Percentiles rank a stretch among this genome's conserved stretches.
phyloP scores from a whole-genome alignment of 2,329 filamentous ascomycete genomes.

The Beauveria sp. region DNA sequence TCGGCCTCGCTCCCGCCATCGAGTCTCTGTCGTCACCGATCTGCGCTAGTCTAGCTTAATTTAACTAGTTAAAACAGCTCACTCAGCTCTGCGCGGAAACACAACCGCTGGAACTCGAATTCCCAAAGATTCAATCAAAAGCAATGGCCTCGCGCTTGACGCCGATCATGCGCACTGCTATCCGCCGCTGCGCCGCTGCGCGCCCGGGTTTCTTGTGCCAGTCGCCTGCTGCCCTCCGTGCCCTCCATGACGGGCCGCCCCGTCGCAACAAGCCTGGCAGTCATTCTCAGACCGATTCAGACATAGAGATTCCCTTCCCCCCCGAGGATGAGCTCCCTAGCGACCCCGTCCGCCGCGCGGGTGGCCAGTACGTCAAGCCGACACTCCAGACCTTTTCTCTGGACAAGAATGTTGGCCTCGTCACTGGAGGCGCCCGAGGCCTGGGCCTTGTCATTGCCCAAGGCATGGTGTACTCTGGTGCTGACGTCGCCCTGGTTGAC shows the following conservation, averaged over 20 bases:
- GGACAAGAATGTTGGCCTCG: conserved; percentile 72
- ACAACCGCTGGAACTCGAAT: neutral
- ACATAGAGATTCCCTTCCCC: conserved; percentile 71
- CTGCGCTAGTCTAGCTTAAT: neutral
- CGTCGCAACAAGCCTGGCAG: conserved; percentile 46
- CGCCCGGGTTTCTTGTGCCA: conserved; percentile 13
- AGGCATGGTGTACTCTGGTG: conserved; percentile 79
- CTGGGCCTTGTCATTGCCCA: conserved; percentile 89
- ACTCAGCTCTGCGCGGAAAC: neutral
- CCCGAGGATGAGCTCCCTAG: conserved; percentile 65
- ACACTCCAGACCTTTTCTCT: conserved; percentile 82
- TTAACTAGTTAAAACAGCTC: no score
- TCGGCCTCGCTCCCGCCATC: neutral
- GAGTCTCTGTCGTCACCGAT: neutral
- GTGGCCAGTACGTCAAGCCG: conserved; percentile 74
- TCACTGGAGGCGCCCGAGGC: conserved; percentile 86
- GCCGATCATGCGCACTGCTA: conserved; percentile 22
- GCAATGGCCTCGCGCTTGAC: conserved; percentile 18
- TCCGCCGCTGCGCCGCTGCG: conserved; percentile 19
- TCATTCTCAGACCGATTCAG: conserved; percentile 73
- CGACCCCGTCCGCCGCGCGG: conserved; percentile 64
- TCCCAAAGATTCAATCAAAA: neutral
- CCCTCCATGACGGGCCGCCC: conserved; percentile 25
- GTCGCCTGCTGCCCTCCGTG: conserved; percentile 20
- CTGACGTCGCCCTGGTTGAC: conserved; percentile 86